These are phyloP conservation scores for Cubamyces lactineus DNA, from an alignment of 768 basidiomycete genomes.

Conservation along the genomic window DNA sequence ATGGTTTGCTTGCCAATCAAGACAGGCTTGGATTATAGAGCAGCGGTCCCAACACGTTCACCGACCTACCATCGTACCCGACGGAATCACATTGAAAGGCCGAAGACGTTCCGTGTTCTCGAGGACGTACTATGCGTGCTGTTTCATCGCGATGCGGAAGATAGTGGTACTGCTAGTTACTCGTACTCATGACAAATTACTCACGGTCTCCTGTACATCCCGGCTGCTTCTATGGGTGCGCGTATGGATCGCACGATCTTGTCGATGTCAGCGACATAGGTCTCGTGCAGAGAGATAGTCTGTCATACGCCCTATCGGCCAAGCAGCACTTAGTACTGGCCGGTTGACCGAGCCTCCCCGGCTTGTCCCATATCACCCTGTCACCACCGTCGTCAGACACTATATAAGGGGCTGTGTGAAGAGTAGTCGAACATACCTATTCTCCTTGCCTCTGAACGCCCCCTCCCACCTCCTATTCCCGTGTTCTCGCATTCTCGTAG, in stretches of 20 bases:
- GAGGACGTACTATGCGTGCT: background rate
- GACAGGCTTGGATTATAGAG: background rate
- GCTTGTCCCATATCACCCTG: background rate
- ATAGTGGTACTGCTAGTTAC: background rate
- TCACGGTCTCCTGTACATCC: background rate
- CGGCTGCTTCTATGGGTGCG: background rate
- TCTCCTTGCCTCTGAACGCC: background rate
- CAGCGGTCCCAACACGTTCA: background rate
- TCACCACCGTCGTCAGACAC: background rate
- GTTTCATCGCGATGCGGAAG: background rate
- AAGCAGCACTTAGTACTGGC: no score
- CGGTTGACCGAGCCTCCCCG: no score
- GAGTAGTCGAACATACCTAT: no score
- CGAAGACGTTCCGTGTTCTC: background rate
- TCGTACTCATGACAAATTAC: background rate
- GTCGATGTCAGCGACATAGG: conserved; percentile 1
- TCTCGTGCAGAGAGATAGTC: conserved; percentile 4
- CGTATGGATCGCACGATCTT: conserved; percentile 2
- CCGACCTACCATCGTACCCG: background rate
- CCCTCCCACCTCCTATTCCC: background rate
- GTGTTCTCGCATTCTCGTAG: background rate
- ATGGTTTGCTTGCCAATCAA: conserved; percentile 8
- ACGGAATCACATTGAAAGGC: background rate
- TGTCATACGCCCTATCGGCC: background rate
- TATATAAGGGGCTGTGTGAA: background rate